Evolutionary conservation across 768 basidiomycete genomes (phyloP).

Genomic region (Suillus cothurnatus): DNA sequence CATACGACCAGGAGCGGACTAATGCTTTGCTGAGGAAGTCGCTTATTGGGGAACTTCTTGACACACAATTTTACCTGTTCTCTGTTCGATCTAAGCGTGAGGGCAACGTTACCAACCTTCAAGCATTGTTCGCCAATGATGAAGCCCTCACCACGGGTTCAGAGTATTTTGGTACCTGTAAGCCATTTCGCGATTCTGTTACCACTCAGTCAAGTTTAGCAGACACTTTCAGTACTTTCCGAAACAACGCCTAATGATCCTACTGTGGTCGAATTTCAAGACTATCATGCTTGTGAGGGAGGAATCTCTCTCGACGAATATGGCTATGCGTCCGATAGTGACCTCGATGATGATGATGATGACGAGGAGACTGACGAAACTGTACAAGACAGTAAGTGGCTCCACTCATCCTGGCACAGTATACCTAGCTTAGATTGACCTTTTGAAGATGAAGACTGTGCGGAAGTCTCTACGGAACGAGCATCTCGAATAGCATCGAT

Average conservation of each 20-base stretch:
- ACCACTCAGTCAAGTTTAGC: not conserved
- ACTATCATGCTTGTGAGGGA: not conserved
- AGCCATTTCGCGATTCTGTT: slow-evolving; percentile 3
- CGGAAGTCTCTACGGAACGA: not conserved
- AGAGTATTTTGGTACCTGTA: slow-evolving; percentile 20
- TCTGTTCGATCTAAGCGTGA: slow-evolving; percentile 16
- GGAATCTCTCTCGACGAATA: slow-evolving; percentile 14
- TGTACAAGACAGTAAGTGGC: not conserved
- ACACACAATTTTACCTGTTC: slow-evolving; percentile 24
- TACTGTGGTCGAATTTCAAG: slow-evolving; percentile 13
- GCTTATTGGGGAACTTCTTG: slow-evolving; percentile 16
- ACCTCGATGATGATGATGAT: slow-evolving; percentile 25
- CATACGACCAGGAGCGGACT: slow-evolving; percentile 9
- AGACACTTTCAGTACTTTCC: not conserved
- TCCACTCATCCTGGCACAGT: not conserved
- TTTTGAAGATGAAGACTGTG: not conserved
- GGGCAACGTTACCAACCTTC: slow-evolving; percentile 13
- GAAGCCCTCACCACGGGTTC: slow-evolving; percentile 15
- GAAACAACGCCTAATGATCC: not conserved
- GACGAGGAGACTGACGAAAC: not conserved
- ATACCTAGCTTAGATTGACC: not conserved
- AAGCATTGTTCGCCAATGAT: slow-evolving; percentile 20
- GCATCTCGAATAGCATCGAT: not conserved
- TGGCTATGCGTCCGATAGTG: slow-evolving; percentile 28
- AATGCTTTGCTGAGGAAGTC: slow-evolving; percentile 11